Base-by-base conservation (phyloP, 257 asterid species). In the Fraxinus cuspidata region DNA sequence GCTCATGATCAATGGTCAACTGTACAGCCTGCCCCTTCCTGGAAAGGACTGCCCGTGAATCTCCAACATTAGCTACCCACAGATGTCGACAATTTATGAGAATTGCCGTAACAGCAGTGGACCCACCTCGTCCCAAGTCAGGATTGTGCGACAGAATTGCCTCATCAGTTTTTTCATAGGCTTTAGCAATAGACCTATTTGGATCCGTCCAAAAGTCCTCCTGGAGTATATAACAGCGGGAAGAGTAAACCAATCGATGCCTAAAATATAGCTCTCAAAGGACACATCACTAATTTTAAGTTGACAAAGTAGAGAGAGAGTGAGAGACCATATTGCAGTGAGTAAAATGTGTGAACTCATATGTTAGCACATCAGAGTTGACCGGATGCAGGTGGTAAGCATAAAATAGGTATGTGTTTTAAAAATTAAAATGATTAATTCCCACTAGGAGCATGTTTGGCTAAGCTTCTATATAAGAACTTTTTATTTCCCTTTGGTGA, bases 1-100 rank as follows among this genome's bases (percentile, higher is more conserved):
- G 99, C 82, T 94, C 99, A 13, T 94, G 99, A 81, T 94, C 99
- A 15, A 92, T 74, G 6, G 88, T 86, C 91, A 94, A 81, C 81
- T 92, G 97, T 80, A 91, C 81, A n/a, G 97, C 99, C 68, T 90
- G 90, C 28, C 99, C 99, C 79, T 88, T 85, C 86, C 86, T 86
- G 42, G 97, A 94, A 79, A 92, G 89, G 68, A 94, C 97, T 27
- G 96, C 98, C 27, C 98, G 88, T 53, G 98, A 94, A 80, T 94
- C 98, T 78, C 98, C 98, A 42, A 94, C 94, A 81, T 94, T 94
- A 64, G 99, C 97, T 47, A 94, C 95, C 99, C 97, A 94, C 58
- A 94, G 71, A 70, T 73, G 83, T 66, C 86, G 81, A 40, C 86
- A 81, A 49, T 92, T 85, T 74, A 92, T 83, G 18, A 94, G 89